Conservation (phyloP, 148 eudicot genomes). For the Rheum nobile region DNA sequence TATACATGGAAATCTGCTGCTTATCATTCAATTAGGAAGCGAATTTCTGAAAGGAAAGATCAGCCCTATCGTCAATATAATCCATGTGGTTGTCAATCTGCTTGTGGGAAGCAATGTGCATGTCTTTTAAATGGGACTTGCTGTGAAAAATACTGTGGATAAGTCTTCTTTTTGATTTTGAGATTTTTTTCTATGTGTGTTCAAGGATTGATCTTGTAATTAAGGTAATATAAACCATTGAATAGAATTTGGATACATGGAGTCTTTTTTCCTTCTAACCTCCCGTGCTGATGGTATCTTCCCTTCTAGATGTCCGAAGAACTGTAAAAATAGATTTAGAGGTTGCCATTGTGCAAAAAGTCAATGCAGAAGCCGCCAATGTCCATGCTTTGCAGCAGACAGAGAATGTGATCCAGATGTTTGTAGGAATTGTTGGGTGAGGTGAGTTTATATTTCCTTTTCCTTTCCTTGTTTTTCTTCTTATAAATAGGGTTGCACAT, state of each 20-base stretch:
- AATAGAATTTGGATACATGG: neutral
- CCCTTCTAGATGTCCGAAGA: conserved; percentile 68
- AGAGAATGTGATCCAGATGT: conserved; percentile 99
- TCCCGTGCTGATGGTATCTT: conserved; percentile 8
- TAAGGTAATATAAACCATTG: neutral
- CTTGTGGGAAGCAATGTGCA: too few species aligned
- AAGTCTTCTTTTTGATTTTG: conserved; percentile 24
- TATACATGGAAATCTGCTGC: too few species aligned
- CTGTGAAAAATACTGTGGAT: too few species aligned
- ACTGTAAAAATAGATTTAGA: conserved; percentile 82
- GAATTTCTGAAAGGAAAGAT: too few species aligned
- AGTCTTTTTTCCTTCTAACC: neutral
- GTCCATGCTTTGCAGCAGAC: conserved; percentile 98
- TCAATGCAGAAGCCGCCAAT: conserved; percentile 98
- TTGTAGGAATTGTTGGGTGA: conserved; percentile 97
- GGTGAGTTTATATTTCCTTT: conserved; percentile 30
- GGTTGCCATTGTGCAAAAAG: conserved; percentile 99
- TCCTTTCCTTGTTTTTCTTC: neutral
- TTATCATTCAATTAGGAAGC: too few species aligned
- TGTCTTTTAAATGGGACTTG: too few species aligned
- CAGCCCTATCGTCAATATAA: too few species aligned
- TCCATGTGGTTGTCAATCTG: too few species aligned
- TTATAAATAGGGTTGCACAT: neutral
- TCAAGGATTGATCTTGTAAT: neutral
- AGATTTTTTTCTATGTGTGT: neutral